Conservation (phyloP, 352 stramenopile species). For the Globisporangium perplexum region DNA sequence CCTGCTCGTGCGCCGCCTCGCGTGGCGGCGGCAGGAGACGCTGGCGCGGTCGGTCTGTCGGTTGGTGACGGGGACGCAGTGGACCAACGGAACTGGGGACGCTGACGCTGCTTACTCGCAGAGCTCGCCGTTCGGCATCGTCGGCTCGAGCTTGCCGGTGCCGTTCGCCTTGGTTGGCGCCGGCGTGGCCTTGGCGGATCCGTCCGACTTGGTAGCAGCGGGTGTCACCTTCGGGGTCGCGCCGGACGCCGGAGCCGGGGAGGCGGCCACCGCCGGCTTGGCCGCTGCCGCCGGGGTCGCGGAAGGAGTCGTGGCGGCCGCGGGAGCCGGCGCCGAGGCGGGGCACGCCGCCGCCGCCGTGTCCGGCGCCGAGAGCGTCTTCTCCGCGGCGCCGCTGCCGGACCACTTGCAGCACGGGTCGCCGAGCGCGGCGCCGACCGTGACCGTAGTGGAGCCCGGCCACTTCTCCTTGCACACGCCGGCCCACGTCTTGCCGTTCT, state of each 20-base stretch:
- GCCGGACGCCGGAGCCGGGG: conserved; percentile 11
- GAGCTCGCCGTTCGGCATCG: conserved; percentile 11
- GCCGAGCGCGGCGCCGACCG: conserved; percentile 34
- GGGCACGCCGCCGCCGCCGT: conserved; percentile 28
- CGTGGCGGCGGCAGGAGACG: too few species aligned
- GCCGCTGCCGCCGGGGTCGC: conserved; percentile 14
- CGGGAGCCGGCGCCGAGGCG: conserved; percentile 11
- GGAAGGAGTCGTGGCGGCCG: background rate
- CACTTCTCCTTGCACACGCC: conserved; percentile 36
- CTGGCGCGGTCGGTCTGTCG: too few species aligned
- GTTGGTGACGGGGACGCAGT: background rate
- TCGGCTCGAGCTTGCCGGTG: background rate
- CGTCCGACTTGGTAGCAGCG: conserved; percentile 5
- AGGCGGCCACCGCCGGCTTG: too few species aligned
- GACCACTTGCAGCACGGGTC: conserved; percentile 58
- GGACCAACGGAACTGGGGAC: background rate
- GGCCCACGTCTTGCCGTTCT: conserved; percentile 25
- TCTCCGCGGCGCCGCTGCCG: conserved; percentile 24
- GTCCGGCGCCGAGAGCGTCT: conserved; percentile 25
- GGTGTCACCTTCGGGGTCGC: conserved; percentile 12
- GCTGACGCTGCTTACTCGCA: conserved; percentile 12
- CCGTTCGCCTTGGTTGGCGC: too few species aligned
- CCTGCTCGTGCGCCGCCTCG: too few species aligned
- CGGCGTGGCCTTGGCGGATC: background rate
- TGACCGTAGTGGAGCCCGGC: conserved; percentile 27